Base-by-base conservation (phyloP, 768 basidiomycete species). In the Pleurotus salmoneostramineus region DNA sequence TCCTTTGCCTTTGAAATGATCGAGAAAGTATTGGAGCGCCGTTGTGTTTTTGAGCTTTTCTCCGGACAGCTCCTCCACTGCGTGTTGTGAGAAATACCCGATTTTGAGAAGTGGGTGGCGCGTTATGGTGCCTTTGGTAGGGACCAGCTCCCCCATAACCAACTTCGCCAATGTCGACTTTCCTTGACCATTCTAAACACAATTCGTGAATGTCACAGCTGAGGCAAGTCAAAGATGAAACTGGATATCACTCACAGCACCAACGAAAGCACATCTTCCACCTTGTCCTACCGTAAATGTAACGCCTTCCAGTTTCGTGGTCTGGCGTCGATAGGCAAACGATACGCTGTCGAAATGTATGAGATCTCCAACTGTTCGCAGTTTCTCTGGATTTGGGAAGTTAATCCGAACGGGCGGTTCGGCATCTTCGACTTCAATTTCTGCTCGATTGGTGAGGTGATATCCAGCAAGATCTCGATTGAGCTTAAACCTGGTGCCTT, bases 21-120 rank as follows among this genome's bases (percentile, higher is more conserved):
- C 58, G 8, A 74, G 56, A 43, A 69, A 63, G 57, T 66, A 61
- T 2, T 63, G 58, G 14, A 66, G 62, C 5, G 74, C 69, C 21
- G 74, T 57, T 4, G 63, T 57, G 14, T 61, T 56, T 15, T 60
- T 55, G 52, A 55, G 17, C 58, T 4, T 61, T 44, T 14, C 55
- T 0, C 69, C 64, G 7, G 78, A 71, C 3, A 85, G 72, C 42
- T 76, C 73, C 61, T 87, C 85, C 11, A 88, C 84, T 0, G 78
- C 76, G 64, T 85, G 82, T 63, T 89, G 86, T 0, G 77, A 78
- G 63, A 83, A 89, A 68, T 84, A 84, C 1, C 82, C 83, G 37
- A 88, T 79, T 15, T 73, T 74, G 33, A 81, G 71, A 4, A 75
- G 71, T 4, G 84, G 78, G 66, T 88, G 87, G 33, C 74, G 74